Percentiles rank a stretch among this genome's conserved stretches.
Conservation (phyloP, 2,329 filamentous ascomycete species). For the Laburnicola sp. region DNA sequence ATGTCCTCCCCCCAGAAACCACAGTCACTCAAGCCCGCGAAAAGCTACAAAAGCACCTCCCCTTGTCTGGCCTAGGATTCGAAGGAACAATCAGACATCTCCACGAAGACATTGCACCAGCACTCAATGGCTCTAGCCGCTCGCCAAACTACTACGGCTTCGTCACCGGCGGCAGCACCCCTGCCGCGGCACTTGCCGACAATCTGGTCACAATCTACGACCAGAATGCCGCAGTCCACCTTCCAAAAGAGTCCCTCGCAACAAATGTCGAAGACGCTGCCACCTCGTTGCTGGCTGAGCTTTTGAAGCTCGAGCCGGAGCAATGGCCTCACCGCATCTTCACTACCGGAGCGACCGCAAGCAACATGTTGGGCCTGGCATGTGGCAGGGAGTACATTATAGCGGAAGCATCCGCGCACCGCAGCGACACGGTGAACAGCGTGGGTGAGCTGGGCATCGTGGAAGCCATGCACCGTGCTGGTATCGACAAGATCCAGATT, state of each 20-base stretch:
- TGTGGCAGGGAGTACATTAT: constrained; percentile 72
- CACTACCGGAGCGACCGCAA: constrained; percentile 71
- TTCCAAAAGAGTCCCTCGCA: constrained; percentile 72
- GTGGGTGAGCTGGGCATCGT: constrained; percentile 73
- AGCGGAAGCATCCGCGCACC: constrained; percentile 47
- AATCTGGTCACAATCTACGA: constrained; percentile 79
- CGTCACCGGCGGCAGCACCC: constrained; percentile 79
- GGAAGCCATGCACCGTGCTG: constrained; percentile 65
- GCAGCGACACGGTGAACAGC: constrained; percentile 31
- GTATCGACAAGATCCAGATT: constrained; percentile 70
- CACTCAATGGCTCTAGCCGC: constrained; percentile 66
- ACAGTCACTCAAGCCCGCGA: constrained; percentile 36
- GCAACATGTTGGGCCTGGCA: constrained; percentile 67
- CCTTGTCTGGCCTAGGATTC: constrained; percentile 49
- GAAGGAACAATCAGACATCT: constrained; percentile 50
- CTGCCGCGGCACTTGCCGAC: constrained; percentile 79
- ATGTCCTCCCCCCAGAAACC: constrained; percentile 42
- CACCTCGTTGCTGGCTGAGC: constrained; percentile 67
- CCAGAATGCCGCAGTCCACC: constrained; percentile 82
- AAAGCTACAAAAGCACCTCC: constrained; percentile 44
- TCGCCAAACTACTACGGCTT: constrained; percentile 72
- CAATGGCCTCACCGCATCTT: constrained; percentile 76
- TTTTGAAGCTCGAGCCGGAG: constrained; percentile 62
- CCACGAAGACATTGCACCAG: constrained; percentile 53
- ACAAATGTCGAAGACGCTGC: constrained; percentile 77